phyloP scores from a whole-genome alignment of 2,329 filamentous ascomycete genomes.

The Pseudogymnoascus sp. region DNA sequence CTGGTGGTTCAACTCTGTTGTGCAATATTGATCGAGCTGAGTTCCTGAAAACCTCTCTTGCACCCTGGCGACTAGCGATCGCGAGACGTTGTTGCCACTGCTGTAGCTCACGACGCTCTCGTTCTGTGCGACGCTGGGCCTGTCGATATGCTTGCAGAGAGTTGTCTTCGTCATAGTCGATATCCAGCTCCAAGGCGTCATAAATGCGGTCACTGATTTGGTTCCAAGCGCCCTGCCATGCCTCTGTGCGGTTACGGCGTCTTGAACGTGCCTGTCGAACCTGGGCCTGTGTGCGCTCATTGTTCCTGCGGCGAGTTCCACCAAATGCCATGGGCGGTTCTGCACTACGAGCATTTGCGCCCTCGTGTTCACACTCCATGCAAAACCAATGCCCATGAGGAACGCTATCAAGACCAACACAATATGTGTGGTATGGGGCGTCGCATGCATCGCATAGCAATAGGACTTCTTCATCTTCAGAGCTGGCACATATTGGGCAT shows the following conservation, averaged over 20 bases:
- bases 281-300: slow-evolving; percentile 49
- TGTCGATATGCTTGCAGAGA: slow-evolving; percentile 44
- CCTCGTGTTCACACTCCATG: slow-evolving; percentile 61
- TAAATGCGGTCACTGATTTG: slow-evolving; percentile 54
- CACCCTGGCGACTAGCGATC: slow-evolving; percentile 74
- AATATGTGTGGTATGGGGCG: slow-evolving; percentile 84
- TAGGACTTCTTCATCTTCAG: slow-evolving; percentile 75
- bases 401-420: slow-evolving; percentile 71
- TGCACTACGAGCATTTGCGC: slow-evolving; percentile 30
- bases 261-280: slow-evolving; percentile 44
- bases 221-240: slow-evolving; percentile 85
- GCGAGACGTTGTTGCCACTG: slow-evolving; percentile 79
- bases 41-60: slow-evolving; percentile 62
- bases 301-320: slow-evolving; percentile 22
- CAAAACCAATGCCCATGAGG: slow-evolving; percentile 85
- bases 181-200: slow-evolving; percentile 65
- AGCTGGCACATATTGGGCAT: slow-evolving; percentile 76
- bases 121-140: slow-evolving; percentile 42
- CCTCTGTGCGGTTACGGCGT: slow-evolving; percentile 61
- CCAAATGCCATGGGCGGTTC: slow-evolving; percentile 26
- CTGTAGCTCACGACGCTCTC: slow-evolving; percentile 50
- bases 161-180: slow-evolving; percentile 78
- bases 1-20: slow-evolving; percentile 38
- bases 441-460: slow-evolving; percentile 90
- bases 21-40: slow-evolving; percentile 57